Evolutionary conservation across 1,284 basidiomycete species (phyloP).

Genomic region (Ceratobasidium sp.): DNA sequence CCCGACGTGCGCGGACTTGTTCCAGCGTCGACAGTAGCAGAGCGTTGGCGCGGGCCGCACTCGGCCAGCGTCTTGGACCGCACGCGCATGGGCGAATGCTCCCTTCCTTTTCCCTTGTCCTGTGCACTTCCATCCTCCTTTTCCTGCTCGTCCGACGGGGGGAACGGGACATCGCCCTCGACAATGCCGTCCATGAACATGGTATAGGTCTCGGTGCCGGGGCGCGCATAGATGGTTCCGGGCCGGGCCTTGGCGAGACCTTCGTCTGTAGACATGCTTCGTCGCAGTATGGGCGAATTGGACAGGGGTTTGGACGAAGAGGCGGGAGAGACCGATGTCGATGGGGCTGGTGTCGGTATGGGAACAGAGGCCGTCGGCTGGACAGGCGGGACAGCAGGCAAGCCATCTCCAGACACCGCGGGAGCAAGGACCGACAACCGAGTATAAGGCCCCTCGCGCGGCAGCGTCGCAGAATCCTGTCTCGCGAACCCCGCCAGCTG

Average conservation of each 20-base stretch:
- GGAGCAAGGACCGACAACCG: not conserved
- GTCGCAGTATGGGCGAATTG: not conserved
- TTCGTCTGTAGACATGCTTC: slow-evolving; percentile 28
- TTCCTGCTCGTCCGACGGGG: no score
- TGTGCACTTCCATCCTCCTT: no score
- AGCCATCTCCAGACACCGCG: not conserved
- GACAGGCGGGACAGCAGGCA: not conserved
- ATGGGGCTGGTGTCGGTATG: not conserved
- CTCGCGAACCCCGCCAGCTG: not conserved
- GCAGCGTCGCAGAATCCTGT: slow-evolving; percentile 20
- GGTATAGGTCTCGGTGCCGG: not conserved
- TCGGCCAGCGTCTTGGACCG: slow-evolving; percentile 19
- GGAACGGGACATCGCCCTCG: not conserved
- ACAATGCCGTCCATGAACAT: not conserved
- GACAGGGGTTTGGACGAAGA: not conserved
- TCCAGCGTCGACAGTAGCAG: not conserved
- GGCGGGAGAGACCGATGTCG: not conserved
- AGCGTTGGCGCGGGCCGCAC: slow-evolving; percentile 1
- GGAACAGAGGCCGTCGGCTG: not conserved
- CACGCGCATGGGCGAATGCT: slow-evolving; percentile 8
- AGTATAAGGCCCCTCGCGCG: slow-evolving; percentile 16
- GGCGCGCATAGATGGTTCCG: not conserved
- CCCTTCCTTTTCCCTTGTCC: no score
- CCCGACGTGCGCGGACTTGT: not conserved
- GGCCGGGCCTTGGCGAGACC: slow-evolving; percentile 6